These are phyloP conservation scores for Diaporthe longicolla DNA, from an alignment of 2,329 filamentous ascomycete species.

Conservation along the genomic window DNA sequence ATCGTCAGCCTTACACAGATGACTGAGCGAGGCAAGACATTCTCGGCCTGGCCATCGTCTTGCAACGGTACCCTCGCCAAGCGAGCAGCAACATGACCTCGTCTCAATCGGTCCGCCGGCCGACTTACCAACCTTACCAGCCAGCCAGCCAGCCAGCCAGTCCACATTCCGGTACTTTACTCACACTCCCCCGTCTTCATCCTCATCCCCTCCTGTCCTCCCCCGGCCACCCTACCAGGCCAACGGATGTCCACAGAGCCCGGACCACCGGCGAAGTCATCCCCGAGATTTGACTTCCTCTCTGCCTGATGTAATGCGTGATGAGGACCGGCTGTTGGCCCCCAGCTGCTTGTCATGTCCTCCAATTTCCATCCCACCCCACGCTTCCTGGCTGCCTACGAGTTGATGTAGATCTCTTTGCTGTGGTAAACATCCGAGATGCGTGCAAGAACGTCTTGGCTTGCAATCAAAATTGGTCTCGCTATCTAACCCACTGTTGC, in stretches of 20 bases:
- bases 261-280: constrained; percentile 30
- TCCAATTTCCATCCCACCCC: constrained; percentile 37
- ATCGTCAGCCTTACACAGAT: constrained; percentile 42
- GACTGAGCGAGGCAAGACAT: constrained; percentile 30
- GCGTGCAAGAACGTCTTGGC: constrained; percentile 1
- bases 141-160: not conserved
- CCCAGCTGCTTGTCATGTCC: constrained; percentile 32
- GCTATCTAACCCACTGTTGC: not conserved
- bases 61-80: constrained; percentile 27
- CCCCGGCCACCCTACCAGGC: not conserved
- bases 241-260: constrained; percentile 29
- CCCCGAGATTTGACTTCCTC: constrained; percentile 33
- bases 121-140: constrained; percentile 14
- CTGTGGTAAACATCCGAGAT: constrained; percentile 6
- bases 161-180: not conserved
- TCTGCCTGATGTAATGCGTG: constrained; percentile 26
- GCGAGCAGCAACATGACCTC: constrained; percentile 17
- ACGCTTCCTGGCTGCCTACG: not conserved
- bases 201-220: not conserved
- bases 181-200: constrained; percentile 1
- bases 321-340: constrained; percentile 28
- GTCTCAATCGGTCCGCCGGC: constrained; percentile 17
- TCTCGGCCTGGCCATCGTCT: constrained; percentile 27
- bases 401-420: constrained; percentile 7
- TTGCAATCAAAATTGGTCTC: not conserved